Conservation (phyloP, 2,329 filamentous ascomycete species). For the Bimuria novae-zelandiae region DNA sequence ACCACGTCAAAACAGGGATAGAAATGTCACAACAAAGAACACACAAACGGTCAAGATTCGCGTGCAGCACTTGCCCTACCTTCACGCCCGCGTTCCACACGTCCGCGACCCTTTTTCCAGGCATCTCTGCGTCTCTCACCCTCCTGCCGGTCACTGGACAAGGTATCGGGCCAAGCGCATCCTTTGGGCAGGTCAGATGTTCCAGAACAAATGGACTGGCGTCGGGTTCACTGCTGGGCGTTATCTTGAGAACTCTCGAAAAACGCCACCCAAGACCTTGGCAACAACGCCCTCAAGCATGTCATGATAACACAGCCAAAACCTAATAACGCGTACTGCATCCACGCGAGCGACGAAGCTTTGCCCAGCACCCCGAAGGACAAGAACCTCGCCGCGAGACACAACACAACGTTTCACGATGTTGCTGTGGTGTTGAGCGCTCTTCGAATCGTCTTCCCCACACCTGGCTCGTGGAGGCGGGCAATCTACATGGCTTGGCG, state of each 20-base stretch:
- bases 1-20: neutral
- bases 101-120: neutral
- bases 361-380: constrained; percentile 19
- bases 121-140: neutral
- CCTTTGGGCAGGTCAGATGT: constrained; percentile 36
- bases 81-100: constrained; percentile 7
- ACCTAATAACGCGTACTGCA: constrained; percentile 7
- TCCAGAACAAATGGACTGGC: constrained; percentile 40
- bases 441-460: constrained; percentile 9
- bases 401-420: constrained; percentile 11
- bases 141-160: constrained; percentile 8
- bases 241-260: constrained; percentile 22
- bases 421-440: constrained; percentile 21
- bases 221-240: constrained; percentile 32
- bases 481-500: constrained; percentile 20
- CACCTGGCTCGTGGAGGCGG: constrained; percentile 19
- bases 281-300: constrained; percentile 28
- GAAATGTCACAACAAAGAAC: neutral
- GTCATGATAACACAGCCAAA: constrained; percentile 26
- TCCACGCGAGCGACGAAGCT: constrained; percentile 29
- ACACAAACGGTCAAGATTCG: neutral
- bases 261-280: constrained; percentile 46
- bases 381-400: constrained; percentile 1
- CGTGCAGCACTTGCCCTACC: neutral
- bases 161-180: constrained; percentile 40